Evolutionary conservation across 306 rosid species (phyloP).

Genomic region (Lagenaria siceraria): DNA sequence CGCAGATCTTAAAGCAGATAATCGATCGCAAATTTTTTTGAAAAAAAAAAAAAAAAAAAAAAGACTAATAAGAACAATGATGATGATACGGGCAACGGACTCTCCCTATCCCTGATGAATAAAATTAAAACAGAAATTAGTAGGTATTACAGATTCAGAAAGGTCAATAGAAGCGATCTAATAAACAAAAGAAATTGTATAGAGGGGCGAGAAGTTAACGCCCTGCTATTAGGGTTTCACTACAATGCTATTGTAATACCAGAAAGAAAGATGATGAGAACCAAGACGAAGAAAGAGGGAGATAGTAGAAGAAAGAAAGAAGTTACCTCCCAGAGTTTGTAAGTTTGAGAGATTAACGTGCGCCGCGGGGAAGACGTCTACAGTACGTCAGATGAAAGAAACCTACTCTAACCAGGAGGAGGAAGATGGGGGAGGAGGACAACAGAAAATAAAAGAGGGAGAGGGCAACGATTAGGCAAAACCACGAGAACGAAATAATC

Average conservation of each 20-base stretch:
- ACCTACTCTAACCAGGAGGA: slow-evolving; percentile 27
- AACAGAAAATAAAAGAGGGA: neutral
- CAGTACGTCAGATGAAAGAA: slow-evolving; percentile 20
- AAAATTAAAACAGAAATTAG: neutral
- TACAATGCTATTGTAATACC: neutral
- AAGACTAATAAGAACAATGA: neutral
- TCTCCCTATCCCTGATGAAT: slow-evolving; percentile 26
- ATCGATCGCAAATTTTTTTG: neutral
- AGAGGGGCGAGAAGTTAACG: neutral
- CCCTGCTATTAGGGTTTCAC: slow-evolving; percentile 28
- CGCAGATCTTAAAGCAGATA: slow-evolving; percentile 17
- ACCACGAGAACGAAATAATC: slow-evolving; percentile 5
- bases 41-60: neutral
- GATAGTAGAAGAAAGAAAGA: slow-evolving; percentile 5
- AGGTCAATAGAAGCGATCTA: neutral
- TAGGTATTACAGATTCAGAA: slow-evolving; percentile 3
- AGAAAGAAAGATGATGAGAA: neutral
- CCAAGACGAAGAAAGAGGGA: neutral
- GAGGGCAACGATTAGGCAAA: slow-evolving; percentile 8
- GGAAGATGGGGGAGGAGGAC: neutral
- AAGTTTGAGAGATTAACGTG: slow-evolving; percentile 23
- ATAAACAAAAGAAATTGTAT: neutral
- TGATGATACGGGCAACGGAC: slow-evolving; percentile 8
- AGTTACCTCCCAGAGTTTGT: slow-evolving; percentile 22
- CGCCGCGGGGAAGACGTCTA: slow-evolving; percentile 14